Conservation (phyloP, 148 eudicot species). For the Drosera capensis region DNA sequence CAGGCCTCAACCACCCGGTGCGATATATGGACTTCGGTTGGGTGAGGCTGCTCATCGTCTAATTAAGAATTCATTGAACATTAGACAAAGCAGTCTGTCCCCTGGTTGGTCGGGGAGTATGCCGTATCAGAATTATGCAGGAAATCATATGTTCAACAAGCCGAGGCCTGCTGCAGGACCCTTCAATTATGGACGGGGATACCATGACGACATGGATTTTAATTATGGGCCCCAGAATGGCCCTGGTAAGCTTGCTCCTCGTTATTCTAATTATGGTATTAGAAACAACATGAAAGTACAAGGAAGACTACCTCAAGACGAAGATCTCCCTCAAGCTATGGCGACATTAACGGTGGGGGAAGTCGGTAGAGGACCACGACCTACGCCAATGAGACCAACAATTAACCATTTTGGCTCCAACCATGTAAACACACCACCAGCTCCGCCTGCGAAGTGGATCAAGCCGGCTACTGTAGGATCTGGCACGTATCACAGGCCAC, state of each 20-base stretch:
- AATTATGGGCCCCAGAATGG: slow-evolving; percentile 11
- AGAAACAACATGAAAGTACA: slow-evolving; percentile 24
- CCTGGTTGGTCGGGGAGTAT: slow-evolving; percentile 23
- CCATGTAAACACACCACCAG: slow-evolving; percentile 44
- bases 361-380: slow-evolving; percentile 18
- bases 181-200: slow-evolving; percentile 50
- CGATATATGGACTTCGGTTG: slow-evolving; percentile 46
- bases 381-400: slow-evolving; percentile 16
- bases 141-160: slow-evolving; percentile 29
- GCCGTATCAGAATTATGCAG: slow-evolving; percentile 23
- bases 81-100: slow-evolving; percentile 30
- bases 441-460: slow-evolving; percentile 71
- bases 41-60: slow-evolving; percentile 97
- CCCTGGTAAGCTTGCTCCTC: slow-evolving; percentile 16
- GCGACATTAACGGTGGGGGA: slow-evolving; percentile 40
- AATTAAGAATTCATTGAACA: slow-evolving; percentile 56
- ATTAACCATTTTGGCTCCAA: slow-evolving; percentile 15
- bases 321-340: slow-evolving; percentile 36
- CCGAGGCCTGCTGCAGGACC: slow-evolving; percentile 62
- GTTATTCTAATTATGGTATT: slow-evolving; percentile 21
- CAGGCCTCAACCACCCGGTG: slow-evolving; percentile 77
- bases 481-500: slow-evolving; percentile 14
- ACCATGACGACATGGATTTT: slow-evolving; percentile 23
- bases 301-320: slow-evolving; percentile 29
- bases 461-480: slow-evolving; percentile 17